Conservation (phyloP, 176 grass and related monocot genomes). For the Bromus sterilis region DNA sequence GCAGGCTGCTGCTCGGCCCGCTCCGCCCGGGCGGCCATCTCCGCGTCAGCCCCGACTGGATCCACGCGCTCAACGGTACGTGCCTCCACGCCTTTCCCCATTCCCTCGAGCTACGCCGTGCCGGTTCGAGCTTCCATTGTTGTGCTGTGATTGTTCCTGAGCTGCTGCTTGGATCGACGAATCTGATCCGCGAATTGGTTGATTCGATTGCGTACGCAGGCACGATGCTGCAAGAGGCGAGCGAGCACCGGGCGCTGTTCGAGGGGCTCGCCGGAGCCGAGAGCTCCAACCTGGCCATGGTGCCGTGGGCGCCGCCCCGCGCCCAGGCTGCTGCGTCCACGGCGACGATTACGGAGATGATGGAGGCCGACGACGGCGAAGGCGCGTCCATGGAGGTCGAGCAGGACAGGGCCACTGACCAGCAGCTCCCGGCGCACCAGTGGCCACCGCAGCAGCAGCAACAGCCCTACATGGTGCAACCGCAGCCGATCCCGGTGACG, state of each 20-base stretch:
- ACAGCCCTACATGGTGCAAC: conserved; percentile 27
- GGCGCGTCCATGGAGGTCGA: conserved; percentile 33
- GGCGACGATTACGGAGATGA: background rate
- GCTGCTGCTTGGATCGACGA: background rate
- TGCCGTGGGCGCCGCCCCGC: conserved; percentile 18
- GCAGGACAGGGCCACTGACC: background rate
- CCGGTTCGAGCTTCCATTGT: background rate
- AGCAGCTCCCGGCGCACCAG: background rate
- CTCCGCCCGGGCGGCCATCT: conserved; percentile 20
- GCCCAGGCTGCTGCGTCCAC: background rate
- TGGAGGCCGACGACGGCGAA: conserved; percentile 32
- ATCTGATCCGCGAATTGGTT: background rate
- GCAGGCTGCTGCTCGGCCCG: conserved; percentile 11
- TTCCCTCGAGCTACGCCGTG: background rate
- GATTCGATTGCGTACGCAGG: background rate
- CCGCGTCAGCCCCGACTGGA: conserved; percentile 32
- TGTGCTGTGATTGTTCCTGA: background rate
- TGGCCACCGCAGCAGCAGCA: background rate
- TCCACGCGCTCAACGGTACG: conserved; percentile 32
- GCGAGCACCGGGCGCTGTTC: conserved; percentile 1
- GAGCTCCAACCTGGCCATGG: conserved; percentile 22
- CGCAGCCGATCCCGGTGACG: conserved; percentile 23
- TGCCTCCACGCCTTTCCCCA: fast-evolving
- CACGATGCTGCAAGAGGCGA: conserved; percentile 21
- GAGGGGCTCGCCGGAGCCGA: background rate